Evolutionary conservation across 2,329 filamentous ascomycete species (phyloP).

Genomic region (Hymenotorrendiella dingleyae): DNA sequence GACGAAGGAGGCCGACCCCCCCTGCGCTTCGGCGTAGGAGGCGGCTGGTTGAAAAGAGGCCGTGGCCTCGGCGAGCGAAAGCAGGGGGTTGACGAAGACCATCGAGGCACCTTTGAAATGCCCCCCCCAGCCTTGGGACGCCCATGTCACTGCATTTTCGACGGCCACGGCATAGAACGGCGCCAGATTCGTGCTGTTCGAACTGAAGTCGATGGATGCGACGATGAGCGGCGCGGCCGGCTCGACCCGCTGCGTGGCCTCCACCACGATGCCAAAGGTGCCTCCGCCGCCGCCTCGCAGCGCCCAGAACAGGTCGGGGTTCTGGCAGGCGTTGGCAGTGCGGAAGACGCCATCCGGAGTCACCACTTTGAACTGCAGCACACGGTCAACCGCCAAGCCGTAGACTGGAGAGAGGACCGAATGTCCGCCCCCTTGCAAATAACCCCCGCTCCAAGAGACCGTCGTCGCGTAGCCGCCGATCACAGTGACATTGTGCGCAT

Average conservation of each 20-base stretch:
- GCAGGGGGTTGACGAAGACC: constrained; percentile 13
- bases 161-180: constrained; percentile 12
- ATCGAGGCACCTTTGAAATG: constrained; percentile 10
- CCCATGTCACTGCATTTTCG: constrained; percentile 15
- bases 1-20: no score
- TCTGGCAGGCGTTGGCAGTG: constrained; percentile 35
- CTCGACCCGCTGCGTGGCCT: constrained; percentile 15
- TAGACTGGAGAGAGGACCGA: constrained; percentile 44
- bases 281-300: constrained; percentile 41
- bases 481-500: constrained; percentile 24
- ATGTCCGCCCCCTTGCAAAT: constrained; percentile 47
- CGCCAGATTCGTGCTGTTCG: constrained; percentile 3
- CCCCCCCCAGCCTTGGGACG: constrained; percentile 17
- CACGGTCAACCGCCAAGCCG: constrained; percentile 45
- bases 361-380: constrained; percentile 43
- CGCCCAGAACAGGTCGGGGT: constrained; percentile 45
- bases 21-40: constrained; percentile 11
- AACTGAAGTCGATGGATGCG: constrained; percentile 10
- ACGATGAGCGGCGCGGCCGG: constrained; percentile 7
- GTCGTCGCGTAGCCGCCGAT: constrained; percentile 28
- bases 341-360: constrained; percentile 40
- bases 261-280: constrained; percentile 39
- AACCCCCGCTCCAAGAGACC: constrained; percentile 46
- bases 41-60: constrained; percentile 11
- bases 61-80: constrained; percentile 11